Evolutionary conservation across 768 basidiomycete genomes (phyloP), one percentile per base, ranked within the genome.

Genomic region (Crepidotus variabilis): DNA sequence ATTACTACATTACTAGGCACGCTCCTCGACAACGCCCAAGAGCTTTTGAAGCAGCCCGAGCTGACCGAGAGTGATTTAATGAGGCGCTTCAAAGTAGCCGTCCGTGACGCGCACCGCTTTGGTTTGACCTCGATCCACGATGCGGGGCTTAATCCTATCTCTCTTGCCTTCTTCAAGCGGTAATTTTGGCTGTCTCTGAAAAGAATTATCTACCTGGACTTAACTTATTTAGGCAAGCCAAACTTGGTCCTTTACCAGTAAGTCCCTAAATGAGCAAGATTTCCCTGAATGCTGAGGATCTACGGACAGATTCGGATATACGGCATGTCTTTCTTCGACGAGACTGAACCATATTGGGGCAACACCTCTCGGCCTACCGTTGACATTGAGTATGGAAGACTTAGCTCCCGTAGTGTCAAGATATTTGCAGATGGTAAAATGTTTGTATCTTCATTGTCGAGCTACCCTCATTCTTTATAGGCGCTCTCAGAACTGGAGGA

Each of bases 81-180:
- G 55, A 77, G 79, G 63, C 78, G 76, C 21, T 94, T 87, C 68
- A 73, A 77, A 46, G 72, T 78, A 34, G 80, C 90, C 6, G 81
- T 89, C 20, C 71, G 75, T 39, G 84, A 93, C 65, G 90, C 87
- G 9, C 76, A 92, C 48, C 72, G 80, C 2, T 71, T 78, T 52
- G 94, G 94, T 5, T 68, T 97, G 56, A 94, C 92, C 0, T 83
- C 87, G 0, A 82, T 97, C 36, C 93, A 95, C 65, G 94, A 97
- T 68, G 94, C 94, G 11, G 88, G 85, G 14, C 75, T 90, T 46
- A 74, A 81, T 56, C 85, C 87, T 18, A 71, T 69, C 11, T 88
- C 88, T n/a, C 74, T 93, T 46, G 78, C 78, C 1, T 91, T 95
- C 66, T 92, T 90, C 73, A 78, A 78, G 63, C 76, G 78, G 90